Percentiles rank a stretch among this genome's conserved stretches.
Conservation (phyloP, 306 rosid species). For the Crataegus laevigata region DNA sequence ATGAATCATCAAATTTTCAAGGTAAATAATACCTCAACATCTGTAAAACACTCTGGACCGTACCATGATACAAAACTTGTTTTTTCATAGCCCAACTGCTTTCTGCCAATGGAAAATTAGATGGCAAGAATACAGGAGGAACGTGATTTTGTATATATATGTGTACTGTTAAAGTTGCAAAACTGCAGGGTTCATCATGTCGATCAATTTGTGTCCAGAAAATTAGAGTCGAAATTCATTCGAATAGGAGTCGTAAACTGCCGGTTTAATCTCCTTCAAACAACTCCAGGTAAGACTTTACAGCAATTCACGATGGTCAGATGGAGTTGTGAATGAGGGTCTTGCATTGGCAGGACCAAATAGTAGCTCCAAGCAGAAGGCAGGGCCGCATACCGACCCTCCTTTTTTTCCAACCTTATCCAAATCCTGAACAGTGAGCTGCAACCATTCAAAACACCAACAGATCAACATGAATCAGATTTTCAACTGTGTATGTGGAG, state of each 20-base stretch:
- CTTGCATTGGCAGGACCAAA: slow-evolving; percentile 90
- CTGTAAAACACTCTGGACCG: neutral
- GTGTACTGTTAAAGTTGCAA: neutral
- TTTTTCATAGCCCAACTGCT: slow-evolving; percentile 14
- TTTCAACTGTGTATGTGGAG: neutral
- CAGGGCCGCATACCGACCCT: slow-evolving; percentile 73
- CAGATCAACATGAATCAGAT: neutral
- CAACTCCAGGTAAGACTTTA: neutral
- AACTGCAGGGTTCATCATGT: slow-evolving; percentile 1
- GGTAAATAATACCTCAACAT: neutral
- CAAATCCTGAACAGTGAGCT: slow-evolving; percentile 60
- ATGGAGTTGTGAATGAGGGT: slow-evolving; percentile 29
- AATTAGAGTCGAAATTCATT: neutral
- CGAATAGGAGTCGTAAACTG: neutral
- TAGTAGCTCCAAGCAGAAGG: slow-evolving; percentile 74
- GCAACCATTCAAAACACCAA: neutral
- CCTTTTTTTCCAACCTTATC: slow-evolving; percentile 83
- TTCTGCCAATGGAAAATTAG: slow-evolving; percentile 37
- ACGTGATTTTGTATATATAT: neutral
- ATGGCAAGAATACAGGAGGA: slow-evolving; percentile 5
- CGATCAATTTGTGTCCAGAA: neutral
- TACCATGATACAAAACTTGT: slow-evolving; percentile 32
- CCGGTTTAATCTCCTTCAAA: neutral
- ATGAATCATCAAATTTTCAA: neutral
- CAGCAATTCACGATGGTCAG: slow-evolving; percentile 6